Conservation (phyloP, 768 basidiomycete genomes). For the Mycena rebaudengoi region DNA sequence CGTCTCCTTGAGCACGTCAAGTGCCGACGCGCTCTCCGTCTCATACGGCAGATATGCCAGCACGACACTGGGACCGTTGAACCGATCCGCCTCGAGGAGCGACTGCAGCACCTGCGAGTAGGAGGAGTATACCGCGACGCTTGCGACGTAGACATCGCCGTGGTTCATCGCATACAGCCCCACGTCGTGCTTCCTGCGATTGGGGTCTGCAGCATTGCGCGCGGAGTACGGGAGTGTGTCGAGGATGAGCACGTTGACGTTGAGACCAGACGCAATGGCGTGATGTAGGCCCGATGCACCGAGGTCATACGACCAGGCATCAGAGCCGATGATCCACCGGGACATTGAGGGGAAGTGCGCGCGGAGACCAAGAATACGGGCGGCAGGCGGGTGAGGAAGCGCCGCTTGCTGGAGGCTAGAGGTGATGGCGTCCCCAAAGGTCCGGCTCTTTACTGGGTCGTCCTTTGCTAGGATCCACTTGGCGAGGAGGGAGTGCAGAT, state of each 20-base stretch:
- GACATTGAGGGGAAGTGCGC: slow-evolving; percentile 74
- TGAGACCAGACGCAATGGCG: slow-evolving; percentile 86
- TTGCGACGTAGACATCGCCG: slow-evolving; percentile 95
- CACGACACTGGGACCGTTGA: slow-evolving; percentile 89
- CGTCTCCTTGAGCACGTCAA: slow-evolving; percentile 96
- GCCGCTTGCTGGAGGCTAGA: slow-evolving; percentile 53
- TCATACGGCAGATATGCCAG: slow-evolving; percentile 94
- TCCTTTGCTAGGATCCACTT: slow-evolving; percentile 85
- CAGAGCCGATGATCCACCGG: slow-evolving; percentile 98
- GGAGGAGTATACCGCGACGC: slow-evolving; percentile 94
- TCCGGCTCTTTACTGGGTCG: slow-evolving; percentile 67
- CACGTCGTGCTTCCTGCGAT: slow-evolving; percentile 92
- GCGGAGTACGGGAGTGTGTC: slow-evolving; percentile 91
- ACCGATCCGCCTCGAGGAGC: slow-evolving; percentile 89
- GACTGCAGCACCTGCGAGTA: slow-evolving; percentile 95
- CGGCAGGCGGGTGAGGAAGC: slow-evolving; percentile 52
- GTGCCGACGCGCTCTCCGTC: slow-evolving; percentile 76
- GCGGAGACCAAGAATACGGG: slow-evolving; percentile 66
- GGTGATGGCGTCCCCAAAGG: slow-evolving; percentile 66
- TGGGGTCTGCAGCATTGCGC: slow-evolving; percentile 72
- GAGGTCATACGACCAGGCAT: slow-evolving; percentile 97
- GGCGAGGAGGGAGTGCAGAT: slow-evolving; percentile 76
- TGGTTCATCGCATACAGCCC: slow-evolving; percentile 99
- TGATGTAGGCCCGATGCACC: slow-evolving; percentile 97
- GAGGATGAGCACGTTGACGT: slow-evolving; percentile 95